Evolutionary conservation across 345 rosid genomes (phyloP).

Genomic region (Gossypium longicalyx): DNA sequence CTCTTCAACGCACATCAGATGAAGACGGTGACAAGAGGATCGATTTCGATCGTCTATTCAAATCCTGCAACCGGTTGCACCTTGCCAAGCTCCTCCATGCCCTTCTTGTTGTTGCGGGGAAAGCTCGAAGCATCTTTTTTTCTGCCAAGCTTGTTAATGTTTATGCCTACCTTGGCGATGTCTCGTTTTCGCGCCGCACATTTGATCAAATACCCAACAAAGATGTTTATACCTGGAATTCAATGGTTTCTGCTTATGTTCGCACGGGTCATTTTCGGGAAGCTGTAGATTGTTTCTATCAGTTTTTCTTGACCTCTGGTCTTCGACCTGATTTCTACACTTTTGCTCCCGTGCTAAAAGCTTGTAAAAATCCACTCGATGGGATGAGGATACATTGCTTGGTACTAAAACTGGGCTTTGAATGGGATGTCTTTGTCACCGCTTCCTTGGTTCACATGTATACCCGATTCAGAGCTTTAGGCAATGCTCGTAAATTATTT

Average conservation of each 20-base stretch:
- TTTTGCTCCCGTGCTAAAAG: conserved; percentile 52
- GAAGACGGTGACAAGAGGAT: conserved; percentile 16
- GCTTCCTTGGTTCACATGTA: conserved; percentile 57
- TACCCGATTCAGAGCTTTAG: conserved; percentile 32
- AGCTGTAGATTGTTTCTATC: conserved; percentile 42
- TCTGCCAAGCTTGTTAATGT: conserved; percentile 43
- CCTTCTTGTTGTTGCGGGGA: conserved; percentile 40
- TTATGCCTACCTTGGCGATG: conserved; percentile 36
- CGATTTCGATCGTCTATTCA: conserved; percentile 34
- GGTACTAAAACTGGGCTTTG: conserved; percentile 52
- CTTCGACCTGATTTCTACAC: conserved; percentile 60
- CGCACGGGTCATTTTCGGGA: conserved; percentile 26
- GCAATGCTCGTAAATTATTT: conserved; percentile 37
- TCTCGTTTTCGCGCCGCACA: conserved; percentile 25
- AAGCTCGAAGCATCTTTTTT: conserved; percentile 20
- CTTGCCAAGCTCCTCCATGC: conserved; percentile 39
- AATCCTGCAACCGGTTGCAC: conserved; percentile 31
- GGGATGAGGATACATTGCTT: conserved; percentile 50
- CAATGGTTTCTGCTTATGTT: conserved; percentile 50
- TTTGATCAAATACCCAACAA: conserved; percentile 37
- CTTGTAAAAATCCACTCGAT: conserved; percentile 41
- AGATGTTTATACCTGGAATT: conserved; percentile 56
- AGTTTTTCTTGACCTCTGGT: conserved; percentile 37
- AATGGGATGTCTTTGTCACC: conserved; percentile 54
- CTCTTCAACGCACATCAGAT: conserved; percentile 20